A percentile compares a stretch with the other conserved stretches of the same genome.
Conservation (phyloP, 2,329 filamentous ascomycete genomes). For the Exserohilum turcica region DNA sequence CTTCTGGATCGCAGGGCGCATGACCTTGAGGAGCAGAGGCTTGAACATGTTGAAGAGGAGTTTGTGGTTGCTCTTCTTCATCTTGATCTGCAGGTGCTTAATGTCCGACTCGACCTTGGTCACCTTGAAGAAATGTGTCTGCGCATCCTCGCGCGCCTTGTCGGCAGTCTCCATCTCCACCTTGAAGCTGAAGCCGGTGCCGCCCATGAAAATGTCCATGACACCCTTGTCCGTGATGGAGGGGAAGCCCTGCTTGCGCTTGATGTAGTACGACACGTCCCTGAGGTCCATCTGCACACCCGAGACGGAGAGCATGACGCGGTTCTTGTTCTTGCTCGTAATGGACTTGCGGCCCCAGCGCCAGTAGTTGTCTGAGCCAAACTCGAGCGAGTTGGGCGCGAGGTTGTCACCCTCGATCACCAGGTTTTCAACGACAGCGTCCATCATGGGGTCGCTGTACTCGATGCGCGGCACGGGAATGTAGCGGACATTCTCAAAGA, state of each 20-base stretch:
- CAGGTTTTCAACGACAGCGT: constrained; percentile 91
- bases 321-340: constrained; percentile 79
- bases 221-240: constrained; percentile 85
- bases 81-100: constrained; percentile 81
- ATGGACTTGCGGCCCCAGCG: constrained; percentile 91
- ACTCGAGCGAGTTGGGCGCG: constrained; percentile 87
- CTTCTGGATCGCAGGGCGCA: constrained; percentile 85
- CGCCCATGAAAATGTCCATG: constrained; percentile 84
- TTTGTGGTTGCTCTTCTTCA: constrained; percentile 96
- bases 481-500: constrained; percentile 86
- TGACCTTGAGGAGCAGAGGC: constrained; percentile 80
- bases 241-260: constrained; percentile 93
- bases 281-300: constrained; percentile 89
- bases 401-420: constrained; percentile 97
- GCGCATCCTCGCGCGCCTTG: constrained; percentile 60
- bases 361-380: constrained; percentile 92
- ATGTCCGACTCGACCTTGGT: constrained; percentile 85
- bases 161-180: constrained; percentile 84
- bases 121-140: constrained; percentile 89
- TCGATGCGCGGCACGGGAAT: constrained; percentile 94
- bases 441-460: constrained; percentile 80
- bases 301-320: constrained; percentile 81
- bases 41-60: constrained; percentile 84
- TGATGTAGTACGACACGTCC: constrained; percentile 86
- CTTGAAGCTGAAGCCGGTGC: constrained; percentile 88